Evolutionary conservation across 768 basidiomycete genomes (phyloP), one percentile per base, ranked within the genome.

Genomic region (Serendipita vermifera): DNA sequence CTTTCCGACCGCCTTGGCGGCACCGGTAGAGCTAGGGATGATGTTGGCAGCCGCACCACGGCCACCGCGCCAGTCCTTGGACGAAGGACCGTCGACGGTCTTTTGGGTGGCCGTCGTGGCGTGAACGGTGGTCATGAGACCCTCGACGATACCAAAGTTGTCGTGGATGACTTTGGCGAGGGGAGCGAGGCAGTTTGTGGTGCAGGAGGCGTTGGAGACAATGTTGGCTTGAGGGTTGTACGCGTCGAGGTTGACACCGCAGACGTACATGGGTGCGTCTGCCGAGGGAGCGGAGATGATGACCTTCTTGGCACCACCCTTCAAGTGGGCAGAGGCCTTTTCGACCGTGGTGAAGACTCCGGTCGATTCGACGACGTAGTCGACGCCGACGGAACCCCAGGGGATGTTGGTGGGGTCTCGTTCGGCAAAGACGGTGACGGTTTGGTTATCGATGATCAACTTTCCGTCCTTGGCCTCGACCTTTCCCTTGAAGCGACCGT

Each of bases 291-390:
- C 94, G 62, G 93, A 94, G 80, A 99, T 98, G 75, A 99, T 77
- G 69, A 99, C 94, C 78, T 97, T 99, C 83, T 98, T 97, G 67
- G 94, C 94, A 70, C 94, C 94, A 64, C 94, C 94, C 74, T 93
- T 91, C 73, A 99, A 76, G 75, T 99, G 94, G 63, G 81, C 83
- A 46, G 77, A 77, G 56, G 94, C 94, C 77, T 92, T 93, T 14
- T 96, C 92, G 62, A 71, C 78, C 66, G 92, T 96, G 69, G 93
- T 98, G 81, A 98, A 97, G 70, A 96, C 92, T 82, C 93, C 87
- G 63, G 96, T 98, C 55, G 96, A 89, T 75, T 99, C 96, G 68
- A 99, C 82, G 60, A 98, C 75, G 77, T 99, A 99, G 20, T 87
- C 77, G 61, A 94, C 96, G 60, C 86, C 87, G 54, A 79, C 79